A percentile compares a stretch with the other conserved stretches of the same genome.
Evolutionary conservation across 768 basidiomycete species (phyloP).

Genomic region (Cystofilobasidium macerans): DNA sequence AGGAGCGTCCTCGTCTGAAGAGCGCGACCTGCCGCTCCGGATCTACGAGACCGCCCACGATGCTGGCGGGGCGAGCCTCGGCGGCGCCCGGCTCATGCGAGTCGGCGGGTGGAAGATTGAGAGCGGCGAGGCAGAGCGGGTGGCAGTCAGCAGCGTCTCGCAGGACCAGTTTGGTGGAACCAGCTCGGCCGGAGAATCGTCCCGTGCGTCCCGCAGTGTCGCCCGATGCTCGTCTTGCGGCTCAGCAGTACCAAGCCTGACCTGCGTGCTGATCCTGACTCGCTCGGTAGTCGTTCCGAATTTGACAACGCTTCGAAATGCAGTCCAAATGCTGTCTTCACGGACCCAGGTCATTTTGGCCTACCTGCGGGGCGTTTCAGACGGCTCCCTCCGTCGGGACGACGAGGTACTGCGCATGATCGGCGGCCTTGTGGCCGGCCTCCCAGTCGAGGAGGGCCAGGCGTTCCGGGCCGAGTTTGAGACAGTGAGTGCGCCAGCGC

Average conservation of each 20-base stretch:
- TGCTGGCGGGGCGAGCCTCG: slow-evolving; percentile 46
- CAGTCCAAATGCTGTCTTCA: slow-evolving; percentile 92
- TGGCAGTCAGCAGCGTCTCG: slow-evolving; percentile 89
- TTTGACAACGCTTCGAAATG: slow-evolving; percentile 81
- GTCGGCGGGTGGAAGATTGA: slow-evolving; percentile 80
- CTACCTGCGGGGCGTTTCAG: slow-evolving; percentile 65
- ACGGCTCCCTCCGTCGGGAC: slow-evolving; percentile 66
- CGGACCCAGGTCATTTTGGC: slow-evolving; percentile 74
- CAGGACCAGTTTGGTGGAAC: slow-evolving; percentile 49
- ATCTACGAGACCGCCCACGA: slow-evolving; percentile 77
- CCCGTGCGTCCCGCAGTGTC: slow-evolving; percentile 36
- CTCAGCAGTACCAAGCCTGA: too few species aligned
- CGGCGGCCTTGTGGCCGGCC: slow-evolving; percentile 69
- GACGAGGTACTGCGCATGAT: slow-evolving; percentile 71
- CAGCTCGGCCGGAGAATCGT: slow-evolving; percentile 66
- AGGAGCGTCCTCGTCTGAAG: slow-evolving; percentile 34
- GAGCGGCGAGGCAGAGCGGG: slow-evolving; percentile 95
- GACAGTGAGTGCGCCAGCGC: slow-evolving; percentile 48
- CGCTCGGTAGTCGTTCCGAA: slow-evolving; percentile 65
- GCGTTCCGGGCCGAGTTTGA: slow-evolving; percentile 80
- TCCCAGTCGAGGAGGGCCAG: slow-evolving; percentile 74
- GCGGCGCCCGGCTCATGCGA: slow-evolving; percentile 50
- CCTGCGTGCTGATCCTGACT: too few species aligned
- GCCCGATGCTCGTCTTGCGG: too few species aligned
- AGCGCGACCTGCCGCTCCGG: slow-evolving; percentile 71